phyloP scores from a whole-genome alignment of 139 green algal species.

The Closterium sp. region DNA sequence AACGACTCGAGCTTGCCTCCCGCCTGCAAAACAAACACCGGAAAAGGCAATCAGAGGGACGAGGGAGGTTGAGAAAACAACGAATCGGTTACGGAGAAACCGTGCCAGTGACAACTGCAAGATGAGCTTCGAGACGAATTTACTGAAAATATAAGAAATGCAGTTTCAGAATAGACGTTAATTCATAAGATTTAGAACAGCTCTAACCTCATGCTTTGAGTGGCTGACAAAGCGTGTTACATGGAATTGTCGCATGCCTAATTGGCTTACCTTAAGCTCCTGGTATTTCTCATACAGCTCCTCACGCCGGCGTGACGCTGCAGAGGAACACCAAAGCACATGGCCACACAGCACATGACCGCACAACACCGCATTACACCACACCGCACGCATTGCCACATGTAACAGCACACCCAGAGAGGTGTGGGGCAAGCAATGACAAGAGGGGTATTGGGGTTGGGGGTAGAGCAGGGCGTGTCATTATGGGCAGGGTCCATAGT shows the following conservation, averaged over 20 bases:
- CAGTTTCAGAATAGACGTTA: too few relatives aligned
- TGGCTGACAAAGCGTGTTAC: neutral
- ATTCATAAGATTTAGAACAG: too few relatives aligned
- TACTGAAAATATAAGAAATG: too few relatives aligned
- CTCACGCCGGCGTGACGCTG: neutral
- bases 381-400: neutral
- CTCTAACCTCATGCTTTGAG: too few relatives aligned
- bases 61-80: neutral
- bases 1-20: constrained; percentile 73
- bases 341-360: neutral
- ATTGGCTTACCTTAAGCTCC: constrained; percentile 64
- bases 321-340: neutral
- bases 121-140: neutral
- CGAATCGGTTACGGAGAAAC: too few relatives aligned
- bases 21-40: neutral
- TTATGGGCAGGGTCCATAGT: too few relatives aligned
- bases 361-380: neutral
- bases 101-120: neutral
- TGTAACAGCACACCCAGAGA: neutral
- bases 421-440: too few relatives aligned
- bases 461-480: too few relatives aligned
- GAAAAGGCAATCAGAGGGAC: neutral
- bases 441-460: too few relatives aligned
- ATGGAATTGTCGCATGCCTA: neutral
- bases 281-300: constrained; percentile 72